Evolutionary conservation across 2,329 filamentous ascomycete genomes (phyloP), one percentile per base, ranked within the genome.

Genomic region (Knufia fluminis): DNA sequence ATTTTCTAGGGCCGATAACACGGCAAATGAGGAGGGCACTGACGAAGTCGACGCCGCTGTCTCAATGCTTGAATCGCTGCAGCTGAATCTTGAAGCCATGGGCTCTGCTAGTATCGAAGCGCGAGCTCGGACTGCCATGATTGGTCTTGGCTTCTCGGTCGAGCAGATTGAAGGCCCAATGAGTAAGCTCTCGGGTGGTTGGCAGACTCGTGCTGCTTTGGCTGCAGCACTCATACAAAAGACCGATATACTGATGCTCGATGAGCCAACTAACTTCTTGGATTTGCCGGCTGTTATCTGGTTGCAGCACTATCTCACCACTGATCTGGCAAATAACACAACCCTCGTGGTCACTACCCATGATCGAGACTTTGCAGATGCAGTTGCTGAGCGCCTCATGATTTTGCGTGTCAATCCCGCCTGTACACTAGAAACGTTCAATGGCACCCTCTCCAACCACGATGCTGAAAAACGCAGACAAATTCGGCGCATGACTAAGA

Each of bases 191-290:
- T 92, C 86, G 0, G 87, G 88, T 4, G 88, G 84, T 1, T 87
- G 83, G 83, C 77, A 74, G 52, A 87, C 86, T 79, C 77, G 84
- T 8, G 79, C 78, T 23, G 72, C 80, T 51, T 71, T 87, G 0
- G 82, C 83, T 2, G 71, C 66, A 2, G 78, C 80, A 0, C 71
- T 94, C 3, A 76, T 87, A 1, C 83, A 89, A 54, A 78, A 83
- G 6, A 78, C 82, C 0, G 86, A 94, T 56, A 79, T 94, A 2
- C 72, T 94, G 51, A 82, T 94, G 45, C 77, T 94, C 1, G 87
- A 94, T 63, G 87, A 94, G 62, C 88, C 88, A 0, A 94, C 87
- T 28, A 94, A 94, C 61, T 94, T 87, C 61, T 75, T 94, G 1
- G 87, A 94, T 60, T 71, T 94, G 0, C 74, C 89, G 0, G 86